Percentiles rank a stretch among this genome's conserved stretches.
phyloP scores from a whole-genome alignment of 2,329 filamentous ascomycete species.

The Ophiostoma sp. region DNA sequence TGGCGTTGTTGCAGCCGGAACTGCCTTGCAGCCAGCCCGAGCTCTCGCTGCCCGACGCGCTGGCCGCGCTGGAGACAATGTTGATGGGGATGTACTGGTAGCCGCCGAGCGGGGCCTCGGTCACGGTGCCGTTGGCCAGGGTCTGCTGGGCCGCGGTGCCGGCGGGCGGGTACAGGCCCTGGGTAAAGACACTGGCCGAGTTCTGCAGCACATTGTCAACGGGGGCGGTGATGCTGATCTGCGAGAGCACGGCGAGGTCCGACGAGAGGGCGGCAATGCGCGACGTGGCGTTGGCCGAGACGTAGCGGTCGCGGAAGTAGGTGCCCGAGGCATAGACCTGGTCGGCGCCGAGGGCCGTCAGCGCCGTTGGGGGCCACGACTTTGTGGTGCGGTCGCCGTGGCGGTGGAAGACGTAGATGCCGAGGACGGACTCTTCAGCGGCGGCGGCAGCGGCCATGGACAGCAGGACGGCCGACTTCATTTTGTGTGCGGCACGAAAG shows the following conservation, averaged over 20 bases:
- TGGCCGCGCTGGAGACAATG: conserved; percentile 50
- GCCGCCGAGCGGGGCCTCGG: conserved; percentile 66
- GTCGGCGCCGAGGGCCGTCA: conserved; percentile 75
- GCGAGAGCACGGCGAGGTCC: conserved; percentile 60
- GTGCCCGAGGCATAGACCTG: conserved; percentile 67
- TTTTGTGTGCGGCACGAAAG: not conserved
- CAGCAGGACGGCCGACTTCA: conserved; percentile 17
- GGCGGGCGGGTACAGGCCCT: conserved; percentile 80
- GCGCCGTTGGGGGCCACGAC: conserved; percentile 59
- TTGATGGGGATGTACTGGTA: conserved; percentile 81
- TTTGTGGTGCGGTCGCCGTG: conserved; percentile 88
- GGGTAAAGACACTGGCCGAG: conserved; percentile 74
- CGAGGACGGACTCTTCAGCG: conserved; percentile 65
- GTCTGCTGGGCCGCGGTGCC: conserved; percentile 51
- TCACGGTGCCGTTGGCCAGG: conserved; percentile 63
- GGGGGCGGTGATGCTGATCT: conserved; percentile 68
- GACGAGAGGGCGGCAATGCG: conserved; percentile 63
- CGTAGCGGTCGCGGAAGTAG: conserved; percentile 73
- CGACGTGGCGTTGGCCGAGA: conserved; percentile 53
- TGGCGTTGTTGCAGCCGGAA: conserved; percentile 51
- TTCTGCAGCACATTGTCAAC: conserved; percentile 72
- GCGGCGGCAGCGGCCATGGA: conserved; percentile 21
- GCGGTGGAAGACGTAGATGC: conserved; percentile 80
- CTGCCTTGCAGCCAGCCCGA: conserved; percentile 55
- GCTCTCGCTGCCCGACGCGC: conserved; percentile 51